Evolutionary conservation across 73 alveolate species (phyloP), one percentile per base, ranked within the genome.

Genomic region (Paramecium biaurelia): DNA sequence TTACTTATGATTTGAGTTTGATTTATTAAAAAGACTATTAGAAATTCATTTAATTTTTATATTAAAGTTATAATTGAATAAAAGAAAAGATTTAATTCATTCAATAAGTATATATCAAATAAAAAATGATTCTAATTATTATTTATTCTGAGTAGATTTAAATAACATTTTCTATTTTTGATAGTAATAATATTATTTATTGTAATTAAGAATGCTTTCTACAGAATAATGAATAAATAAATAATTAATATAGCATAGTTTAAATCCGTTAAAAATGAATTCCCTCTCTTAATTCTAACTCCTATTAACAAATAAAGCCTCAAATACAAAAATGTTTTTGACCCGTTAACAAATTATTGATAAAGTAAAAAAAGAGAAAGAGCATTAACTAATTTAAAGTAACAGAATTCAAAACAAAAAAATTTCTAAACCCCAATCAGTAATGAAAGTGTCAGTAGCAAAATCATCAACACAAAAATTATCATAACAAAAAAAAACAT

Each of bases 371-470:
- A 63, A 63, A 24, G 84, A 63, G 26, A 63, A 63, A 30, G 84
- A 63, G 21, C 84, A 26, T 26, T 63, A 63, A 63, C 68, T 3
- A 18, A 53, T 53, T 53, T 53, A 53, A 53, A 63, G 26, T 63
- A 63, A 32, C 84, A 63, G 84, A 63, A 63, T 63, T 63, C 84
- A 63, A 63, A 63, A 63, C 24, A 63, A 63, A 63, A 63, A 63
- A 63, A 63, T 63, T 63, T 63, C 84, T 2, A 63, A 63, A 63
- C 84, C 84, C 2, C 26, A 63, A 24, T 63, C 84, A 23, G 84
- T 63, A 4, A 63, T 63, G 84, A 63, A 63, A 32, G 26, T 63
- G 41, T 63, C 84, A 0, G 26, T 32, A 12, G 49, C 84, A 9
- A 63, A 63, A 63, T 30, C 45, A 32, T 63, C 84, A 12, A 63